phyloP scores from a whole-genome alignment of 129 eudicot genomes.

The Glebionis coronaria region DNA sequence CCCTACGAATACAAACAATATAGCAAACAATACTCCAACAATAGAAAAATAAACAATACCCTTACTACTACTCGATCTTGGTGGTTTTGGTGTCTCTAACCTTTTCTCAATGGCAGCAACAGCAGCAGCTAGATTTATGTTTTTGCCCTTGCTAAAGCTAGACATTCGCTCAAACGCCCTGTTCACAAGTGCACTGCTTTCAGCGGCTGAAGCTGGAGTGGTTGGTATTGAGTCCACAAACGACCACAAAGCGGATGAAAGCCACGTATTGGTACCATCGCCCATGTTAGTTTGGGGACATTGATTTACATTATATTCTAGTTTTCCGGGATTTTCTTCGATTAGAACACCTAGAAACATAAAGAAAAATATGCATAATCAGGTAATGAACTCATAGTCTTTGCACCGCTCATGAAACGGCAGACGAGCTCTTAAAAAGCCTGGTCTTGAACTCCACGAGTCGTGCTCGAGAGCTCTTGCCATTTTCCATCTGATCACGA shows the following conservation, averaged over 20 bases:
- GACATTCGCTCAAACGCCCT: conserved; percentile 74
- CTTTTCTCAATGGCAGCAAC: conserved; percentile 15
- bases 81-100: conserved; percentile 32
- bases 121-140: conserved; percentile 19
- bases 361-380: conserved; percentile 26
- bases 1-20: conserved; percentile 53
- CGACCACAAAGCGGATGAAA: conserved; percentile 66
- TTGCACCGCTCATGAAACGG: conserved; percentile 24
- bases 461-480: conserved; percentile 73
- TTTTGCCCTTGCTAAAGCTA: conserved; percentile 67
- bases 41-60: conserved; percentile 52
- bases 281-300: conserved; percentile 32
- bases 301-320: conserved; percentile 35
- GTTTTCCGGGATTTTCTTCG: conserved; percentile 38
- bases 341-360: conserved; percentile 63
- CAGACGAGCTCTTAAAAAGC: conserved; percentile 38
- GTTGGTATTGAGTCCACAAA: conserved; percentile 95
- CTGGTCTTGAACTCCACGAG: conserved; percentile 77
- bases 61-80: conserved; percentile 27
- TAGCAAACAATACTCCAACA: conserved; percentile 65
- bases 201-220: conserved; percentile 91
- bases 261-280: conserved; percentile 51
- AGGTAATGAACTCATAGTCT: conserved; percentile 30
- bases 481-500: conserved; percentile 71
- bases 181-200: conserved; percentile 59